Percentiles rank a stretch among this genome's conserved stretches.
phyloP scores from a whole-genome alignment of 2,329 filamentous ascomycete genomes.

The Venturia nashicola region DNA sequence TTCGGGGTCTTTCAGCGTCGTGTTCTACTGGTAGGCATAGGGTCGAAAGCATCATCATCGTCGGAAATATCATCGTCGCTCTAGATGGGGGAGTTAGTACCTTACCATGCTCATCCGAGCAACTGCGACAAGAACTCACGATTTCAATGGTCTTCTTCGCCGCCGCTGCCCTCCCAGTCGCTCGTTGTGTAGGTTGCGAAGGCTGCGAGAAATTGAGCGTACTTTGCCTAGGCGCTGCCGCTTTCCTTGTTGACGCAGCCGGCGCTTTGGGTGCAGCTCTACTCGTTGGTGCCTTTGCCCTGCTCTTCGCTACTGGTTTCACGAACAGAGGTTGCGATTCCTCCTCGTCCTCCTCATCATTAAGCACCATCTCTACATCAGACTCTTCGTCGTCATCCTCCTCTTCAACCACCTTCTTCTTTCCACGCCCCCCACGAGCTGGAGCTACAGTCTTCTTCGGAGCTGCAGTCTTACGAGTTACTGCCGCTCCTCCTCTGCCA shows the following conservation, averaged over 20 bases:
- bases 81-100: constrained; percentile 12
- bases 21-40: constrained; percentile 14
- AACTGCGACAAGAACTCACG: constrained; percentile 14
- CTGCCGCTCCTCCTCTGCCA: constrained; percentile 15
- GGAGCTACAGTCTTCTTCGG: constrained; percentile 25
- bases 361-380: constrained; percentile 20
- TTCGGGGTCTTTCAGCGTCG: background rate
- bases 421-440: constrained; percentile 27
- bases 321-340: constrained; percentile 36
- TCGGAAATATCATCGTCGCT: constrained; percentile 30
- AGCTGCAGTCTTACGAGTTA: constrained; percentile 20
- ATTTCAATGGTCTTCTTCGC: constrained; percentile 25
- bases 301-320: background rate
- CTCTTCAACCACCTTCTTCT: constrained; percentile 28
- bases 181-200: constrained; percentile 22
- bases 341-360: constrained; percentile 32
- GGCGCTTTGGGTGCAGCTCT: constrained; percentile 12
- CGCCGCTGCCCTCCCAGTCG: constrained; percentile 16
- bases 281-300: constrained; percentile 14
- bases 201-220: constrained; percentile 30
- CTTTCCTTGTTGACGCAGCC: constrained; percentile 19
- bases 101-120: constrained; percentile 7
- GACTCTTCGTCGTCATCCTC: constrained; percentile 29
- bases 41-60: constrained; percentile 29
- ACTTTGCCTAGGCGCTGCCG: constrained; percentile 20